These are phyloP conservation scores for Mycosphaerella sp. DNA, from an alignment of 2,329 filamentous ascomycete species.

Conservation along the genomic window DNA sequence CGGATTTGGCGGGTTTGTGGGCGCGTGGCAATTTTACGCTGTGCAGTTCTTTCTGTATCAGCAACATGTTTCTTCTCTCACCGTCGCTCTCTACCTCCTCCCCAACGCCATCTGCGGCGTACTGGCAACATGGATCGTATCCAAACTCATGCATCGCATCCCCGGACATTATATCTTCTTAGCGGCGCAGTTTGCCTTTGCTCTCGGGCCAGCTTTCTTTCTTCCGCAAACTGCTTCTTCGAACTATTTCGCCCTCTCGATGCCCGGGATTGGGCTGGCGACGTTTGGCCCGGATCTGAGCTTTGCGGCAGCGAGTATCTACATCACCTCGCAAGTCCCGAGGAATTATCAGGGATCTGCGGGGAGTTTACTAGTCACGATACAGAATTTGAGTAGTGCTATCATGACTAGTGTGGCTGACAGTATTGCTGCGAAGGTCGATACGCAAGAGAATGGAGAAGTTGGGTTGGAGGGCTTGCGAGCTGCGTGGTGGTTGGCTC, in stretches of 20 bases:
- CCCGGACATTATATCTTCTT: slow-evolving; percentile 45
- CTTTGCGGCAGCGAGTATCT: slow-evolving; percentile 46
- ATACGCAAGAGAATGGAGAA: slow-evolving; percentile 22
- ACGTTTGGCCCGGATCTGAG: slow-evolving; percentile 46
- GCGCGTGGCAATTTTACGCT: slow-evolving; percentile 35
- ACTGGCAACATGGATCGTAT: slow-evolving; percentile 43
- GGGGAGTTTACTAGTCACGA: slow-evolving; percentile 43
- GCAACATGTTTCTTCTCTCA: slow-evolving; percentile 38
- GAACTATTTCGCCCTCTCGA: slow-evolving; percentile 42
- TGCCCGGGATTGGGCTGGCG: slow-evolving; percentile 42
- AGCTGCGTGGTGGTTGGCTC: slow-evolving; percentile 30
- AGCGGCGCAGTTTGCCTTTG: slow-evolving; percentile 39
- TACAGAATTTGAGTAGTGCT: slow-evolving; percentile 44
- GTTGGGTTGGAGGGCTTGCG: slow-evolving; percentile 26
- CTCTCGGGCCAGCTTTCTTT: slow-evolving; percentile 39
- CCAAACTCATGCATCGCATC: slow-evolving; percentile 42
- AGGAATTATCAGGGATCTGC: slow-evolving; percentile 45
- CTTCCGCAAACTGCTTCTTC: slow-evolving; percentile 39
- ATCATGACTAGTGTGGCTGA: slow-evolving; percentile 35
- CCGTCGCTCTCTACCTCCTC: slow-evolving; percentile 41
- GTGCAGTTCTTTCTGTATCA: slow-evolving; percentile 38
- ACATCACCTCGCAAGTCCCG: slow-evolving; percentile 44
- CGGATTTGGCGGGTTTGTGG: slow-evolving; percentile 34
- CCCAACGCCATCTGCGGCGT: slow-evolving; percentile 44
- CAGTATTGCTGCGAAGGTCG: slow-evolving; percentile 26